Evolutionary conservation across 805 yeast genomes (phyloP), one percentile per base, ranked within the genome.

Genomic region (Torulaspora quercuum): DNA sequence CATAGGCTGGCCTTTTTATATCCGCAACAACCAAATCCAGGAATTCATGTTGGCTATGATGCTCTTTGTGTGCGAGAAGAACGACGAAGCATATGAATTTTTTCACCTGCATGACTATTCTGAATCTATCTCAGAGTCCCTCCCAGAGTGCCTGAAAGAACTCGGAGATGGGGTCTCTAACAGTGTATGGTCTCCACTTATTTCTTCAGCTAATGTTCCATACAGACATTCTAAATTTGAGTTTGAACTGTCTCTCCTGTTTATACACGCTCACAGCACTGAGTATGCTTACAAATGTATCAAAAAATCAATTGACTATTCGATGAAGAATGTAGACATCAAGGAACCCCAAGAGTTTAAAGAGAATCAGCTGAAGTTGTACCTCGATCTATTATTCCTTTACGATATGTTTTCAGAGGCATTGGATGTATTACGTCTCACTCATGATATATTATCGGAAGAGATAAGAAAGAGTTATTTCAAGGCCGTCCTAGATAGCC

Each of bases 31-130:
- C 26, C 35, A 34, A 24, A 26, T 45, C 3, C 50, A 56, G 17
- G 61, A 60, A 26, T 51, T 58, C 30, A 41, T 57, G 37, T 21
- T 53, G 12, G 59, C 58, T 4, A 46, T 57, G 47, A 22, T 48
- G 9, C 39, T 48, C 19, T 56, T 53, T 36, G 43, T 39, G 15
- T 53, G 54, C 33, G 54, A 44, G 7, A 40, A 49, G n/a, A 54
- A 46, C 35, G 52, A 39, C 10, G 39, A 49, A 29, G 52, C 63
- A 1, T 58, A 39, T 33, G 49, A 49, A n/a, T 47, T 46, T 24
- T 55, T 60, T 33, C 49, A 47, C 25, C 26, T 46, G 27, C 51
- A 54, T 37, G 47, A 55, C 33, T 53, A 54, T 27, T 38, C 53
- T 20, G 47, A 50, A 6, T 33, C 40, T 2, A 18, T 52, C 3